Evolutionary conservation across 805 yeast genomes (phyloP).

Genomic region (Starmerella floris): DNA sequence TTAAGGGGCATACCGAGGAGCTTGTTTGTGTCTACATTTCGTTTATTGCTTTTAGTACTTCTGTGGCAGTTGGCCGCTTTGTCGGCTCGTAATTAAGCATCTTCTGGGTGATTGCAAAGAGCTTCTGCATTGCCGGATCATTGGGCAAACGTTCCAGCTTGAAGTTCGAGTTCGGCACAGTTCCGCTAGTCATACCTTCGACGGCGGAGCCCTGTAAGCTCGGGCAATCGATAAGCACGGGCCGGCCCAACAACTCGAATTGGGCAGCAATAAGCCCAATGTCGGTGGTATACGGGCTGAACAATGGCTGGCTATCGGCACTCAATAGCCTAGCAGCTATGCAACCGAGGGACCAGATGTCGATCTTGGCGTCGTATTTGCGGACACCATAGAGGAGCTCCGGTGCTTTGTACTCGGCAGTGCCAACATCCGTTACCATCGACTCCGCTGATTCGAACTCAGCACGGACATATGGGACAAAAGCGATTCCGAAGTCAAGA

Average conservation of each 20-base stretch:
- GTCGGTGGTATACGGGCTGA: constrained; percentile 38
- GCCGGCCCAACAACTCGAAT: constrained; percentile 47
- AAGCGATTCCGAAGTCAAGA: constrained; percentile 61
- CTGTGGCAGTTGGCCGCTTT: constrained; percentile 1
- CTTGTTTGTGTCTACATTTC: no score
- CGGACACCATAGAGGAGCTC: constrained; percentile 52
- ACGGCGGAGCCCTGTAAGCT: constrained; percentile 9
- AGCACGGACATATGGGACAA: constrained; percentile 28
- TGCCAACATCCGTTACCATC: constrained; percentile 41
- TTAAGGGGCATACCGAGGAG: no score
- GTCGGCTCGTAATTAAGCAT: constrained; percentile 12
- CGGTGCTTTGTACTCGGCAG: constrained; percentile 60
- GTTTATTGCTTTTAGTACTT: not conserved
- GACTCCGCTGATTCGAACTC: constrained; percentile 21
- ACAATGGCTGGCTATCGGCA: constrained; percentile 29
- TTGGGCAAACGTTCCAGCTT: not conserved
- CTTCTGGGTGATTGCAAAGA: not conserved
- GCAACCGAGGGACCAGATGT: constrained; percentile 63
- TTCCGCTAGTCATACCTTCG: constrained; percentile 4
- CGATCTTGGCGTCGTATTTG: constrained; percentile 43
- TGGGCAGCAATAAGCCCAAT: constrained; percentile 44
- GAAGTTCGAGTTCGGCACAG: not conserved
- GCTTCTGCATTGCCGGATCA: not conserved
- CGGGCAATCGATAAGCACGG: constrained; percentile 23
- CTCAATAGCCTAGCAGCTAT: constrained; percentile 42